Conservation (phyloP, 2,329 filamentous ascomycete genomes). For the Neoascochyta sp. region DNA sequence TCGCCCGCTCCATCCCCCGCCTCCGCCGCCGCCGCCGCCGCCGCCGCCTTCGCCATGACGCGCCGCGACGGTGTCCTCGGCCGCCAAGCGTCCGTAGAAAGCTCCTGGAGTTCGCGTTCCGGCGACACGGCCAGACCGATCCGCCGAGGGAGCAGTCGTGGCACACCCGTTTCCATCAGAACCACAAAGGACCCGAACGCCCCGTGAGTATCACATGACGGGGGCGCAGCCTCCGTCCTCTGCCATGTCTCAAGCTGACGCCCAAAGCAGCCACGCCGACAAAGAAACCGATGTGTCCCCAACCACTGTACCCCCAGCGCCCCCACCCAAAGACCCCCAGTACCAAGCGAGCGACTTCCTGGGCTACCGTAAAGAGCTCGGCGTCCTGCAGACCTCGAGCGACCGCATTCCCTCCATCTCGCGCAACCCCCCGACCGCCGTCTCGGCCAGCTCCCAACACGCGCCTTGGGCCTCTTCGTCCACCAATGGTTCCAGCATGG, state of each 20-base stretch:
- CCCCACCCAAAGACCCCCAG: slow-evolving; percentile 35
- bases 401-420: slow-evolving; percentile 55
- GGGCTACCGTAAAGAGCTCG: slow-evolving; percentile 69
- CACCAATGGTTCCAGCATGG: slow-evolving; percentile 40
- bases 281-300: slow-evolving; percentile 45
- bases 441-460: slow-evolving; percentile 50
- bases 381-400: slow-evolving; percentile 62
- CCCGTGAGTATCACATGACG: slow-evolving; percentile 48
- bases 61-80: slow-evolving; percentile 61
- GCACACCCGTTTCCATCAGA: slow-evolving; percentile 49
- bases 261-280: too few species aligned
- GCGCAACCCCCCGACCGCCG: slow-evolving; percentile 56
- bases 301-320: slow-evolving; percentile 35
- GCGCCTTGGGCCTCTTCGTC: slow-evolving; percentile 51
- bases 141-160: slow-evolving; percentile 37
- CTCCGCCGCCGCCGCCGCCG: slow-evolving; percentile 6
- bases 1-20: slow-evolving; percentile 3
- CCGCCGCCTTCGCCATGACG: slow-evolving; percentile 52
- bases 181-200: slow-evolving; percentile 51
- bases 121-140: slow-evolving; percentile 59
- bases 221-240: too few species aligned
- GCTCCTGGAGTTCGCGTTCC: slow-evolving; percentile 65
- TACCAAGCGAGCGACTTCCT: slow-evolving; percentile 56
- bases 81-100: slow-evolving; percentile 65
- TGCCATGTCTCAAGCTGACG: too few species aligned